A percentile compares a stretch with the other conserved stretches of the same genome.
phyloP scores from a whole-genome alignment of 2,329 filamentous ascomycete species.

The Sclerotinia borealis region DNA sequence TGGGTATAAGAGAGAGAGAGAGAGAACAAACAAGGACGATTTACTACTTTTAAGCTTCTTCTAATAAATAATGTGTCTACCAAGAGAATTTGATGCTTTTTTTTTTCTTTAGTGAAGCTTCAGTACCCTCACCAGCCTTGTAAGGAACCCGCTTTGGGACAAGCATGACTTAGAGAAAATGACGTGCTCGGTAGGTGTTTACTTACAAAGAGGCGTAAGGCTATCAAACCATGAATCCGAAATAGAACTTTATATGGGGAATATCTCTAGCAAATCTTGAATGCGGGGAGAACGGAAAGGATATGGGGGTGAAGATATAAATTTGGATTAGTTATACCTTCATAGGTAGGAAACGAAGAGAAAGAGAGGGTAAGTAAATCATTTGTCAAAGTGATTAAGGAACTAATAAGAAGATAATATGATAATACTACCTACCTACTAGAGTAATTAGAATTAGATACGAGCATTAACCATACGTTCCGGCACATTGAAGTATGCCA shows the following conservation, averaged over 20 bases:
- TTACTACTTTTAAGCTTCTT: neutral
- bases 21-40: neutral
- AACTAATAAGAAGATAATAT: neutral
- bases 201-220: slow-evolving; percentile 1
- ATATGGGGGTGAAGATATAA: neutral
- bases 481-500: neutral
- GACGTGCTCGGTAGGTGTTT: slow-evolving; percentile 9
- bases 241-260: slow-evolving; percentile 2
- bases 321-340: neutral
- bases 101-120: neutral
- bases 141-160: slow-evolving; percentile 4
- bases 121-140: neutral
- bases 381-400: neutral
- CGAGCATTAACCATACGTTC: too few relatives aligned
- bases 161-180: slow-evolving; percentile 4
- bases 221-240: neutral
- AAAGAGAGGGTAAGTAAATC: neutral
- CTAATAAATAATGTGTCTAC: neutral
- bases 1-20: neutral
- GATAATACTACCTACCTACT: neutral
- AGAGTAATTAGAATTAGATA: too few relatives aligned
- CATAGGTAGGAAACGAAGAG: neutral
- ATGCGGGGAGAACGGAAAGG: neutral
- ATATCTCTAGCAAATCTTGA: neutral
- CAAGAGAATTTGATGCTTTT: slow-evolving; percentile 5